Evolutionary conservation across 345 rosid species (phyloP), one percentile per base, ranked within the genome.

Genomic region (Luvunga scandens): DNA sequence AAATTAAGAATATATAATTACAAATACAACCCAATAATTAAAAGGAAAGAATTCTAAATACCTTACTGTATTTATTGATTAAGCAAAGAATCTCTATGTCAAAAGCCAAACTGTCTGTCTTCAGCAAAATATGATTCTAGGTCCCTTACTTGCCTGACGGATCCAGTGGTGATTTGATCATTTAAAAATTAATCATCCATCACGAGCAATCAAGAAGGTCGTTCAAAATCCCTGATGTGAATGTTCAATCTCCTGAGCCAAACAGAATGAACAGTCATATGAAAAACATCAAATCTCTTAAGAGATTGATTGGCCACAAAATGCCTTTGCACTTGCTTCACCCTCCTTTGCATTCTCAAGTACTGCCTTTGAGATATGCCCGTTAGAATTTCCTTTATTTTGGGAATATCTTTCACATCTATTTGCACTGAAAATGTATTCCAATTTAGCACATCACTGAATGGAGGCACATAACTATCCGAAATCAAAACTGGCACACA

Each of bases 401-500:
- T 87, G 7, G 86, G 87, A 56, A 93, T 85, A 5, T 90, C 91
- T 30, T 68, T 77, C 27, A 93, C 91, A 16, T 83, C 71, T 24
- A 93, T 78, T 14, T 74, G 82, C 71, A 93, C 79, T 9, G 94
- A 84, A 53, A 93, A 91, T 9, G 89, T 70, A 22, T 85, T 82
- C 96, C 94, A 91, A 1, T 88, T 80, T 73, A 93, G 82, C 38
- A 90, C 93, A 61, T 93, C 98, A 56, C 89, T 91, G 65, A 93
- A 91, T 25, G 94, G 97, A 30, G 85, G 81, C 1, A 89, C 85
- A 69, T 89, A 93, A 7, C 83, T 66, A 16, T 89, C 84, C 0
- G 94, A 91, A 36, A 93, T 89, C 14, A 93, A 66, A 3, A 93
- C 91, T 13, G 94, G 98, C 48, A 93, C 91, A 69, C 96, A 91